Conservation (phyloP, 768 basidiomycete species). For the Mycena leptocephala region DNA sequence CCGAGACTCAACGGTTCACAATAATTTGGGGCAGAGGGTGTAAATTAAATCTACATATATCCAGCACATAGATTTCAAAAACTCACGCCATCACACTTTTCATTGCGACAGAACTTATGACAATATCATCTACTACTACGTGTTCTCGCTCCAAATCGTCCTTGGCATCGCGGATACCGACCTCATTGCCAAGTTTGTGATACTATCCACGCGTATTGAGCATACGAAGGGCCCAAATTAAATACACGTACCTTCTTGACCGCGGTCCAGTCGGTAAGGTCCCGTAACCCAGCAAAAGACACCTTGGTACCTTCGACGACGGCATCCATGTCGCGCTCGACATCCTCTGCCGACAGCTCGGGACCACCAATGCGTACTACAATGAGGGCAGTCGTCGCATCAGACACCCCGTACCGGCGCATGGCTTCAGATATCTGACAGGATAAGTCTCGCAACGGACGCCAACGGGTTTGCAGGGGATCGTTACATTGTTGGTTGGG, state of each 20-base stretch:
- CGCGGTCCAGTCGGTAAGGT: slow-evolving; percentile 78
- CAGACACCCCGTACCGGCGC: slow-evolving; percentile 87
- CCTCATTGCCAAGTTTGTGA: slow-evolving; percentile 78
- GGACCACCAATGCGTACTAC: slow-evolving; percentile 78
- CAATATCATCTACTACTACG: slow-evolving; percentile 73
- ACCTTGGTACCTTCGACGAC: slow-evolving; percentile 74
- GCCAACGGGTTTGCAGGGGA: background rate
- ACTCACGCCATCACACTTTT: slow-evolving; percentile 71
- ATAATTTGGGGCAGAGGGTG: background rate
- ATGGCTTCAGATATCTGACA: slow-evolving; percentile 90
- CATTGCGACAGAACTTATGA: slow-evolving; percentile 86
- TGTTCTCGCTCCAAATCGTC: slow-evolving; percentile 55
- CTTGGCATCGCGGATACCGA: slow-evolving; percentile 52
- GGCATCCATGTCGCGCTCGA: slow-evolving; percentile 68
- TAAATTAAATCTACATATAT: background rate
- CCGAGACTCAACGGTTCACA: background rate
- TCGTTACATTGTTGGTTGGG: slow-evolving; percentile 85
- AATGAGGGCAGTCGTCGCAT: slow-evolving; percentile 74
- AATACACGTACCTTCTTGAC: slow-evolving; percentile 79
- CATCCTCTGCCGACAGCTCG: slow-evolving; percentile 49
- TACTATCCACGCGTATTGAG: slow-evolving; percentile 58
- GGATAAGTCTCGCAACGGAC: background rate
- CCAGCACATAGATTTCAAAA: too few relatives aligned
- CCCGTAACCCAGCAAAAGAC: slow-evolving; percentile 59
- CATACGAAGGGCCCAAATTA: background rate